Evolutionary conservation across 2,329 filamentous ascomycete species (phyloP).

Genomic region (Neocatenulostroma microsporum): DNA sequence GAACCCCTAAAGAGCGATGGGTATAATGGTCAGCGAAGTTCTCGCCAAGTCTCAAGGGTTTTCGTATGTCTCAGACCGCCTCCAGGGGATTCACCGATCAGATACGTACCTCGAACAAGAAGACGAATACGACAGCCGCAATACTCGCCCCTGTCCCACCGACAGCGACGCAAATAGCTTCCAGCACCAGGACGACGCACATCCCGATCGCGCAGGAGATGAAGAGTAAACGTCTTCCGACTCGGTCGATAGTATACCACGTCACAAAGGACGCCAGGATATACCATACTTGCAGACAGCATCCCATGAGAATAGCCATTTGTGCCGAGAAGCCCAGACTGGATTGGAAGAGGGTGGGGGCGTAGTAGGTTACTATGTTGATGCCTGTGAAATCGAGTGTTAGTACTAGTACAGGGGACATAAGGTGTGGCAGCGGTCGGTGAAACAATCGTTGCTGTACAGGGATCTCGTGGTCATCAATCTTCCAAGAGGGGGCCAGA

Average conservation of each 20-base stretch:
- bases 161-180: constrained; percentile 9
- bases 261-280: constrained; percentile 21
- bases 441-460: no score
- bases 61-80: no score
- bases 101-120: constrained; percentile 24
- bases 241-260: constrained; percentile 25
- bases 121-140: constrained; percentile 23
- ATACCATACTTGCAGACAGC: constrained; percentile 15
- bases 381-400: no score
- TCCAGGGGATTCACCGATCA: no score
- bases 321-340: constrained; percentile 23
- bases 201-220: constrained; percentile 23
- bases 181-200: constrained; percentile 21
- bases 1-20: constrained; percentile 24
- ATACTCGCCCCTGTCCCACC: constrained; percentile 18
- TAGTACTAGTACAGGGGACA: no score
- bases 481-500: no score
- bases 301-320: constrained; percentile 21
- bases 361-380: constrained; percentile 2
- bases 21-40: constrained; percentile 22
- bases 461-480: no score
- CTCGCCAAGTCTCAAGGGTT: no score
- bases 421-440: no score
- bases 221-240: constrained; percentile 26
- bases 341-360: constrained; percentile 10